phyloP scores from a whole-genome alignment of 192 early-diverging fungal genomes.

The Irineochytrium annulatum region DNA sequence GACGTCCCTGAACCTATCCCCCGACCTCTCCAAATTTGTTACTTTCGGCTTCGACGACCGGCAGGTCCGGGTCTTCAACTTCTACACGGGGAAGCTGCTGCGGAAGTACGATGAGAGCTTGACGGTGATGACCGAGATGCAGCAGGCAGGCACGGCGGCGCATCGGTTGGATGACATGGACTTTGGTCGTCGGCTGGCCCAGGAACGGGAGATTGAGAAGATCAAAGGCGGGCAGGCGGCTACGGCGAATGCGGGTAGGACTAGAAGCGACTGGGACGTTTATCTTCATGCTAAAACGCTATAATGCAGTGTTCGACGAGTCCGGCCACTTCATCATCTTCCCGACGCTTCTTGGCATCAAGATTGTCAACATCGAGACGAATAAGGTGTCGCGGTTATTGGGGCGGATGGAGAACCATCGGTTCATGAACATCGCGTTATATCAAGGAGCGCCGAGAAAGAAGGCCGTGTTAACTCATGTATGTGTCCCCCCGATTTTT shows the following conservation, averaged over 20 bases:
- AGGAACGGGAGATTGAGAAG: constrained; percentile 78
- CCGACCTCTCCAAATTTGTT: constrained; percentile 77
- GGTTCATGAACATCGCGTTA: constrained; percentile 84
- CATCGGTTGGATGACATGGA: constrained; percentile 95
- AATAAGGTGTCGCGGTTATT: constrained; percentile 81
- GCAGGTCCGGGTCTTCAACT: constrained; percentile 79
- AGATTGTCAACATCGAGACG: constrained; percentile 80
- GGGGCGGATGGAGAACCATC: constrained; percentile 86
- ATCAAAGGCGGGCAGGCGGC: constrained; percentile 60
- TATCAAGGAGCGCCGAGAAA: constrained; percentile 87
- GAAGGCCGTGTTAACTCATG: constrained; percentile 69
- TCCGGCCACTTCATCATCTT: constrained; percentile 85
- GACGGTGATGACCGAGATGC: constrained; percentile 78
- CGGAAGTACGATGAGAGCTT: constrained; percentile 91
- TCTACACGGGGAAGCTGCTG: constrained; percentile 77
- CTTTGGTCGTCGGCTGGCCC: constrained; percentile 87
- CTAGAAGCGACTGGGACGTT: background rate
- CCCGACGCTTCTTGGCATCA: constrained; percentile 92
- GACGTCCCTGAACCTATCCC: constrained; percentile 75
- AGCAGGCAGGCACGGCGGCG: constrained; percentile 73
- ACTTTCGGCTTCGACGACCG: constrained; percentile 81
- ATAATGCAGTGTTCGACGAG: constrained; percentile 77
- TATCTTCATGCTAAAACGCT: background rate
- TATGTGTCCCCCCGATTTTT: constrained; percentile 19
- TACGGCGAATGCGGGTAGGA: constrained; percentile 63